phyloP scores from a whole-genome alignment of 2,329 filamentous ascomycete species.

The Pyricularia pennisetigena region DNA sequence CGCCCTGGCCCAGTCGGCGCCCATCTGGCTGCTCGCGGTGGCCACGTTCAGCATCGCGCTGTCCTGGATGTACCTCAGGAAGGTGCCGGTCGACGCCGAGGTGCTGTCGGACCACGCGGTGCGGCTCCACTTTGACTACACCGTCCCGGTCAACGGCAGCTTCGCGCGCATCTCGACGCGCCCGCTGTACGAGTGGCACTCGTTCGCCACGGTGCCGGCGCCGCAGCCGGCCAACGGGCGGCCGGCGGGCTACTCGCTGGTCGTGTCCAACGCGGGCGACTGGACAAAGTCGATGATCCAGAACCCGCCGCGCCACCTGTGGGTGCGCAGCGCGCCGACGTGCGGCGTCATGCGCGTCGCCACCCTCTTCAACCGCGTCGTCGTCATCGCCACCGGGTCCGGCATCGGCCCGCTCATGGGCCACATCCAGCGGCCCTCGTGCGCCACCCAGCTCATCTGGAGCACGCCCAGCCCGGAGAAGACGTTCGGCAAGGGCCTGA shows the following conservation, averaged over 20 bases:
- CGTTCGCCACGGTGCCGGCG: conserved; percentile 50
- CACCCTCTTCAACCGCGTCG: conserved; percentile 40
- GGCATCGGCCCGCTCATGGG: conserved; percentile 51
- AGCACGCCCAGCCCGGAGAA: conserved; percentile 16
- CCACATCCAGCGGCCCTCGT: conserved; percentile 27
- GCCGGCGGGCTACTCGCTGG: conserved; percentile 35
- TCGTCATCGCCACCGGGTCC: conserved; percentile 51
- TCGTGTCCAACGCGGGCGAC: conserved; percentile 52
- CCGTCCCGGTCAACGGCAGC: conserved; percentile 33
- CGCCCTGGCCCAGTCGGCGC: conserved; percentile 21
- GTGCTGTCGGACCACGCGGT: conserved; percentile 50
- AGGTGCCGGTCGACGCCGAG: conserved; percentile 43
- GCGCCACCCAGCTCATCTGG: conserved; percentile 17
- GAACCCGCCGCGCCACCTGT: conserved; percentile 40
- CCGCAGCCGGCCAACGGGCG: conserved; percentile 13
- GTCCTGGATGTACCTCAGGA: conserved; percentile 52
- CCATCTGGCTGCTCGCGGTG: conserved; percentile 47
- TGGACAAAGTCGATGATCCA: conserved; percentile 48
- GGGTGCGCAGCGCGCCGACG: conserved; percentile 45
- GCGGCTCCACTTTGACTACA: conserved; percentile 45
- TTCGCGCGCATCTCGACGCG: conserved; percentile 40
- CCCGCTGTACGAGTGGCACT: conserved; percentile 50
- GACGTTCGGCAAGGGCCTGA: conserved; percentile 17
- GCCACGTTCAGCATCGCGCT: conserved; percentile 45
- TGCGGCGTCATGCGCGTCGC: conserved; percentile 46